phyloP scores from a whole-genome alignment of 2,329 filamentous ascomycete genomes.

The Didymella lethalis region DNA sequence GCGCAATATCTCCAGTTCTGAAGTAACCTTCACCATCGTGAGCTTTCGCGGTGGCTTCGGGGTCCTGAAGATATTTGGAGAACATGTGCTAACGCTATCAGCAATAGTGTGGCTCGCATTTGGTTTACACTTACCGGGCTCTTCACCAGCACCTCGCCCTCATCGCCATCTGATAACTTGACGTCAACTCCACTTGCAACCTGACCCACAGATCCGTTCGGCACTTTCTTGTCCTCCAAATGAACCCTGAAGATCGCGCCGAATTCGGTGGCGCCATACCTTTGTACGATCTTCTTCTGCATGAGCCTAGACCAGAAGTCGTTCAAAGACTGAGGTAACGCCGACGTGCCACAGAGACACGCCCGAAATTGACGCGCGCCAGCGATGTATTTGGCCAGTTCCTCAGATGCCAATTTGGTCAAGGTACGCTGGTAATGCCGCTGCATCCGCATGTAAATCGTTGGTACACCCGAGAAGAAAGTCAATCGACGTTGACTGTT shows the following conservation, averaged over 20 bases:
- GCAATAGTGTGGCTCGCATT: not conserved
- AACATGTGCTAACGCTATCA: constrained; percentile 49
- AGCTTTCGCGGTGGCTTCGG: constrained; percentile 56
- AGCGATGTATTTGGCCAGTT: constrained; percentile 52
- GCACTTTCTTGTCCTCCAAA: constrained; percentile 39
- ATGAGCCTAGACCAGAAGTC: constrained; percentile 59
- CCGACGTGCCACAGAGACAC: constrained; percentile 58
- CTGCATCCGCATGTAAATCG: constrained; percentile 50
- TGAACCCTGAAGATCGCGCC: constrained; percentile 55
- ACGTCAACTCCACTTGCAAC: constrained; percentile 52
- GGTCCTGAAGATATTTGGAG: constrained; percentile 51
- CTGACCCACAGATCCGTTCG: constrained; percentile 49
- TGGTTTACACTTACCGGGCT: constrained; percentile 35
- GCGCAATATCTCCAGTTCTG: constrained; percentile 56
- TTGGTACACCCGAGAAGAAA: constrained; percentile 49
- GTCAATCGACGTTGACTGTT: constrained; percentile 36
- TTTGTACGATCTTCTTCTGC: constrained; percentile 53
- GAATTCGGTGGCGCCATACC: constrained; percentile 57
- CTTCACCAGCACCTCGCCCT: constrained; percentile 58
- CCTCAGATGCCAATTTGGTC: constrained; percentile 36
- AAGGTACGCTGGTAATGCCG: constrained; percentile 49
- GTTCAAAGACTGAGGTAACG: constrained; percentile 59
- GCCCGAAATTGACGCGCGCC: constrained; percentile 54
- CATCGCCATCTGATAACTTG: constrained; percentile 55
- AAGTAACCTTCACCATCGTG: constrained; percentile 60